Evolutionary conservation across 2,329 filamentous ascomycete genomes (phyloP).

Genomic region (Calycina herbarum): DNA sequence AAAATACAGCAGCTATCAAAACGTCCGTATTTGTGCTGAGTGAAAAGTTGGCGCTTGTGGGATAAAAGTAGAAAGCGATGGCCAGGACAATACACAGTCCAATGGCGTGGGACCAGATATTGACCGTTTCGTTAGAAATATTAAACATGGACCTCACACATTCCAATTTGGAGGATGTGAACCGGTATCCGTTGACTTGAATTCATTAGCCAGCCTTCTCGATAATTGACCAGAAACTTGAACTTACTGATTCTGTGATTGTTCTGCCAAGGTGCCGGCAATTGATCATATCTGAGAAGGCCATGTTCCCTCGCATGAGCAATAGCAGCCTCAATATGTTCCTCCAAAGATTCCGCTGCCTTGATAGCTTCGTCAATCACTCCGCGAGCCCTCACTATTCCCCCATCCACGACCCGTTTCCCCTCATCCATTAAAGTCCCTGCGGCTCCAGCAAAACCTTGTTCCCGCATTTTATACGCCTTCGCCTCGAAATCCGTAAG

Average conservation of each 20-base stretch:
- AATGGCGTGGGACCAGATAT: slow-evolving; percentile 95
- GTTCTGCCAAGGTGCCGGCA: slow-evolving; percentile 88
- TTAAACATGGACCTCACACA: slow-evolving; percentile 82
- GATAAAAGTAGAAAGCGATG: slow-evolving; percentile 95
- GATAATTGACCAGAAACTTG: background rate
- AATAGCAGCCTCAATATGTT: slow-evolving; percentile 80
- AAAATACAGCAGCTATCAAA: slow-evolving; percentile 89
- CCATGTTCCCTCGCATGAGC: slow-evolving; percentile 73
- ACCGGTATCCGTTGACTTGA: slow-evolving; percentile 77
- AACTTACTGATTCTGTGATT: slow-evolving; percentile 76
- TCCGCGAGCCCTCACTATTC: slow-evolving; percentile 70
- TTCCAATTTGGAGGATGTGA: slow-evolving; percentile 86
- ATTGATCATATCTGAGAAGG: slow-evolving; percentile 83
- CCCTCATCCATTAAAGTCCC: slow-evolving; percentile 75
- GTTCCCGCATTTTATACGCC: slow-evolving; percentile 76
- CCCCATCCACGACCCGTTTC: slow-evolving; percentile 76
- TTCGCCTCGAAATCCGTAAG: slow-evolving; percentile 81
- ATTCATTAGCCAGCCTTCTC: background rate
- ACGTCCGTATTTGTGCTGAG: slow-evolving; percentile 86
- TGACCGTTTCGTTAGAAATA: slow-evolving; percentile 90
- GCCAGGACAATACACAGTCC: slow-evolving; percentile 85
- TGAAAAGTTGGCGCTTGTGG: slow-evolving; percentile 80
- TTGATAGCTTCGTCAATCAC: slow-evolving; percentile 80
- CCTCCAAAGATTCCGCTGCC: slow-evolving; percentile 78
- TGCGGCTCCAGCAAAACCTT: slow-evolving; percentile 72